A percentile compares a stretch with the other conserved stretches of the same genome.
These are phyloP conservation scores for Gamarada debralockiae DNA, from an alignment of 495 filamentous ascomycete genomes.

Conservation along the genomic window DNA sequence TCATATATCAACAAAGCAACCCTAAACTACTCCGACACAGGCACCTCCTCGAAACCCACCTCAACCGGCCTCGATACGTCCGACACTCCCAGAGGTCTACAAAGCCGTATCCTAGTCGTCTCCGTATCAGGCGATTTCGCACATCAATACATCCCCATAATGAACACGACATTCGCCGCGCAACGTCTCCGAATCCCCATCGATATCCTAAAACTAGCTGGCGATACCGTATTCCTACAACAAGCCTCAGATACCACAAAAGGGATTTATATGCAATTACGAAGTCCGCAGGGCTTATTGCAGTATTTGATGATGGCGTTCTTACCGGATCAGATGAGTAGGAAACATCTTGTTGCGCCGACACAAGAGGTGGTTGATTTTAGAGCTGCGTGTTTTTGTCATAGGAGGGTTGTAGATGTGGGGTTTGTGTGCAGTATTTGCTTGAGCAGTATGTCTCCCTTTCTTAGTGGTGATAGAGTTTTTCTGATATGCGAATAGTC, in stretches of 20 bases:
- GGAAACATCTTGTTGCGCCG: conserved; percentile 65
- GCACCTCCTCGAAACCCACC: conserved; percentile 26
- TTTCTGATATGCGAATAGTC: conserved; percentile 29
- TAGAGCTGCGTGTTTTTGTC: conserved; percentile 94
- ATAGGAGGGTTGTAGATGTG: conserved; percentile 83
- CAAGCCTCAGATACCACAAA: conserved; percentile 88
- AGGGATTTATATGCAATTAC: conserved; percentile 77
- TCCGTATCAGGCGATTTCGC: conserved; percentile 80
- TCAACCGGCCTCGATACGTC: conserved; percentile 28
- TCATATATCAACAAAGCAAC: conserved; percentile 73
- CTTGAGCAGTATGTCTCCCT: conserved; percentile 62
- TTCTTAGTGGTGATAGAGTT: not conserved
- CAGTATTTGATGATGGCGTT: conserved; percentile 97
- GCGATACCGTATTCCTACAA: conserved; percentile 87
- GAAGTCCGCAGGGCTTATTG: conserved; percentile 65
- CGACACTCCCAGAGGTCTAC: conserved; percentile 45
- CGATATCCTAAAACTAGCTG: conserved; percentile 82
- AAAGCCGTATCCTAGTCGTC: conserved; percentile 81
- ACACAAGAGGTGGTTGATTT: conserved; percentile 91
- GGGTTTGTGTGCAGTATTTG: conserved; percentile 96
- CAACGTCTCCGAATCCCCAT: conserved; percentile 82
- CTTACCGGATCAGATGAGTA: conserved; percentile 66
- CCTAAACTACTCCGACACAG: conserved; percentile 28
- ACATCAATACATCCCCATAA: conserved; percentile 92
- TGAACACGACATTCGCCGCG: conserved; percentile 96